Evolutionary conservation across 139 green algal genomes (phyloP).

Genomic region (Asterochloris erici): DNA sequence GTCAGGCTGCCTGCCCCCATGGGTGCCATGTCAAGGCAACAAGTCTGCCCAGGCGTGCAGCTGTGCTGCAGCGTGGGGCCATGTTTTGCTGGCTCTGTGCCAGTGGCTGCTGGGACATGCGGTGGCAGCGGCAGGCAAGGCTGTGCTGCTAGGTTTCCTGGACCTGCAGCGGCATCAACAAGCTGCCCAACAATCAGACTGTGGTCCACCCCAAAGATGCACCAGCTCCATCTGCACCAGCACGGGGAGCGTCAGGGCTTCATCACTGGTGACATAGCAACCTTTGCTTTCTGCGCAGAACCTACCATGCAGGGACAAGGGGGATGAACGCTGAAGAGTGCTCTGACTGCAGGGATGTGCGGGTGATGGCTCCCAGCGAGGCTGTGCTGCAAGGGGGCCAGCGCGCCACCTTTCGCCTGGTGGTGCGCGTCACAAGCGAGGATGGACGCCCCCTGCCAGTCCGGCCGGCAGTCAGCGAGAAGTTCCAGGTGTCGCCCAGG

Average conservation of each 20-base stretch:
- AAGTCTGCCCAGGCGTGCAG: no score
- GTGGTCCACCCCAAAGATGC: neutral
- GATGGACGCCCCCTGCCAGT: conserved; percentile 24
- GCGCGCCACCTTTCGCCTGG: conserved; percentile 48
- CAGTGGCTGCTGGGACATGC: no score
- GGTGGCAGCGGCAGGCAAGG: no score
- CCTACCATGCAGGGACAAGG: neutral
- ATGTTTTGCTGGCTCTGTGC: no score
- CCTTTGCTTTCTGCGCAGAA: no score
- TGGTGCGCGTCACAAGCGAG: conserved; percentile 29
- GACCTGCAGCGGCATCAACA: neutral
- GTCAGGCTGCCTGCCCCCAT: no score
- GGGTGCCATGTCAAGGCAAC: no score
- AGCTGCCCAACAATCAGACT: neutral
- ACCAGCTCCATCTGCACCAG: no score
- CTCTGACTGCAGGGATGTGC: conserved; percentile 18
- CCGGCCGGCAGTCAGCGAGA: conserved; percentile 41
- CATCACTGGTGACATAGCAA: no score
- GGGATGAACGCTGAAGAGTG: neutral
- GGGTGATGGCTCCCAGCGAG: conserved; percentile 48
- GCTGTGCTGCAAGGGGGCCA: conserved; percentile 47
- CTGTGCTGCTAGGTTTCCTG: no score
- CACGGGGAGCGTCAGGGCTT: neutral
- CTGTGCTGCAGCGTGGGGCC: no score
- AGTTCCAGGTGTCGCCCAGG: conserved; percentile 57